Evolutionary conservation across 1,284 basidiomycete species (phyloP).

Genomic region (Naganishia sp.): DNA sequence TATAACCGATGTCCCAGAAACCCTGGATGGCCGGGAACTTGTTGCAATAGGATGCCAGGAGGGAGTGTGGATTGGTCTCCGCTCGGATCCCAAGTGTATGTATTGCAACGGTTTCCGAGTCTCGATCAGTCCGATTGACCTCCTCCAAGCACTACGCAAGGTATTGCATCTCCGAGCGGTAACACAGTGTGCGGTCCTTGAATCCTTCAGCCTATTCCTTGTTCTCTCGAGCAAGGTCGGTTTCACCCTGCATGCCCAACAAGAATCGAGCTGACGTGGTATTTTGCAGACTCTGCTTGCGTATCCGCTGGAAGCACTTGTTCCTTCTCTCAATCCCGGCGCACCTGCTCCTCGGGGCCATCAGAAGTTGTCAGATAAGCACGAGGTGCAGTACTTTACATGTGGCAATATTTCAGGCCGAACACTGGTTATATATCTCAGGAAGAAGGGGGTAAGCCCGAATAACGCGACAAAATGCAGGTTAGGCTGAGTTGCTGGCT

Average conservation of each 20-base stretch:
- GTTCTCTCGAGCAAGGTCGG: conserved; percentile 86
- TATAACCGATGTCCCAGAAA: conserved; percentile 57
- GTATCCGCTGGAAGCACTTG: conserved; percentile 92
- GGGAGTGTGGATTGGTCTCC: conserved; percentile 94
- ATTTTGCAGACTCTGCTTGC: conserved; percentile 57
- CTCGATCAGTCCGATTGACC: background rate
- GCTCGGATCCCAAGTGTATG: conserved; percentile 79
- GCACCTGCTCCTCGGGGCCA: conserved; percentile 57
- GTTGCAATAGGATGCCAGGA: conserved; percentile 92
- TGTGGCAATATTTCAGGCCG: conserved; percentile 81
- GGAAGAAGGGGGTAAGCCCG: conserved; percentile 78
- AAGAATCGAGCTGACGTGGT: background rate
- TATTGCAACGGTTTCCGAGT: background rate
- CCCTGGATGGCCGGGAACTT: conserved; percentile 76
- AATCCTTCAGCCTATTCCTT: conserved; percentile 92
- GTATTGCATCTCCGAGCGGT: conserved; percentile 88
- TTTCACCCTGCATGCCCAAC: background rate
- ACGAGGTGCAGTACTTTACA: conserved; percentile 92
- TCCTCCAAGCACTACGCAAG: conserved; percentile 72
- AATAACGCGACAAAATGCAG: background rate
- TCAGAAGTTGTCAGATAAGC: conserved; percentile 77
- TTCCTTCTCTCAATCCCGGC: conserved; percentile 65
- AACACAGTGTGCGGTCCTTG: conserved; percentile 89
- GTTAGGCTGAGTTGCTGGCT: background rate
- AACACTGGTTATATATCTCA: conserved; percentile 92